Conservation (phyloP, 306 rosid genomes). For the Malus sylvestris region DNA sequence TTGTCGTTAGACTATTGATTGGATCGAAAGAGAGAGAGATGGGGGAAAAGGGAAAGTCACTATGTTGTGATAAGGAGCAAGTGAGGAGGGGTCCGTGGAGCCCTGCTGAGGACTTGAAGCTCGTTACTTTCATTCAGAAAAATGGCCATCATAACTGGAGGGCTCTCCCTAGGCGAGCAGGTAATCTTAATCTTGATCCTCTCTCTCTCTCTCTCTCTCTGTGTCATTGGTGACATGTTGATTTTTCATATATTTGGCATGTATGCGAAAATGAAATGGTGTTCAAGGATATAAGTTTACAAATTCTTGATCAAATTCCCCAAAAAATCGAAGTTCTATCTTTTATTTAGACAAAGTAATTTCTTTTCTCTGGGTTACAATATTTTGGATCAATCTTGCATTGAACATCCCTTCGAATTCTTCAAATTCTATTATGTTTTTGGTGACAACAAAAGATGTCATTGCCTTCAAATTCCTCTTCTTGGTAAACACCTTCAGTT, state of each 20-base stretch:
- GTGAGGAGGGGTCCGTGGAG: constrained; percentile 99
- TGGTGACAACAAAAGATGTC: not conserved
- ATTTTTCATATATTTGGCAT: not conserved
- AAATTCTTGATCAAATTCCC: not conserved
- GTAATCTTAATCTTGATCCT: constrained; percentile 14
- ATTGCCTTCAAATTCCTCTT: not conserved
- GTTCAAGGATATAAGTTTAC: not conserved
- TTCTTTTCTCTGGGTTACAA: not conserved
- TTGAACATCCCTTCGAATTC: not conserved
- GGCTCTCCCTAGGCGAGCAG: constrained; percentile 91
- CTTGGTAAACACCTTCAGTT: not conserved
- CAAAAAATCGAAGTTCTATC: not conserved
- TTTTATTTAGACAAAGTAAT: not conserved
- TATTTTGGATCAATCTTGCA: not conserved
- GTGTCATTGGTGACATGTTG: not conserved
- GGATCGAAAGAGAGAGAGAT: constrained; percentile 12
- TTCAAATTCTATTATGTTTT: not conserved
- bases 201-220: not conserved
- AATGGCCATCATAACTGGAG: constrained; percentile 98
- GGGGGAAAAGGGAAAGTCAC: constrained; percentile 96
- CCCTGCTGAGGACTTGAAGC: constrained; percentile 76
- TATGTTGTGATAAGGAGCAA: constrained; percentile 79
- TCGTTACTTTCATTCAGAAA: constrained; percentile 74
- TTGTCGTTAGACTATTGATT: not conserved
- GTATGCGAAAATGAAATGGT: not conserved